A percentile compares a stretch with the other conserved stretches of the same genome.
phyloP scores from a whole-genome alignment of 768 basidiomycete species.

The Tubosaeta brunneosetosa region DNA sequence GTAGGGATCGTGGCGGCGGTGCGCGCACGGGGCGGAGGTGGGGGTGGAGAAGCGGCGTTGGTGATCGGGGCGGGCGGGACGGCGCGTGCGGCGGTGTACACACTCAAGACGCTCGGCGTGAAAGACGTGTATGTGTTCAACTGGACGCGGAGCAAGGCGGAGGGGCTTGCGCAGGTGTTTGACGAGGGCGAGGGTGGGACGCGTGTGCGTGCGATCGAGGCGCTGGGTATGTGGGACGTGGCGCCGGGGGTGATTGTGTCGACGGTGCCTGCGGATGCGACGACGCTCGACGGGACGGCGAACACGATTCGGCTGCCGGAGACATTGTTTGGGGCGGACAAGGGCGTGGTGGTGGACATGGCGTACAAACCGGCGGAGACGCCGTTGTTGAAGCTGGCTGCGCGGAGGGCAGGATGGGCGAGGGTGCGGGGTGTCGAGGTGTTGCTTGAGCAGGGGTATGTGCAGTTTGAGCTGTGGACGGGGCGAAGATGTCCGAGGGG shows the following conservation, averaged over 20 bases:
- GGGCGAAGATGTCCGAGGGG: constrained; percentile 54
- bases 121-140: constrained; percentile 81
- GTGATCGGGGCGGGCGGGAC: constrained; percentile 97
- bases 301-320: constrained; percentile 47
- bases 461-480: constrained; percentile 82
- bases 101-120: constrained; percentile 65
- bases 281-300: constrained; percentile 31
- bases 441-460: constrained; percentile 83
- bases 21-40: constrained; percentile 34
- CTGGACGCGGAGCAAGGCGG: constrained; percentile 71
- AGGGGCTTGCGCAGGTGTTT: constrained; percentile 64
- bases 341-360: constrained; percentile 85
- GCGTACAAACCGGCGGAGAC: constrained; percentile 90
- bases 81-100: constrained; percentile 90
- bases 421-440: constrained; percentile 79
- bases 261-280: constrained; percentile 76
- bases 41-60: constrained; percentile 45
- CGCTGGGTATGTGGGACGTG: constrained; percentile 51
- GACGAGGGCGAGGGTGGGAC: constrained; percentile 29
- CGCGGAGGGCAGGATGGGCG: constrained; percentile 54
- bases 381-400: constrained; percentile 69
- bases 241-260: constrained; percentile 72
- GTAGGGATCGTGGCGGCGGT: constrained; percentile 71
- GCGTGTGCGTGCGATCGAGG: constrained; percentile 55
- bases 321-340: constrained; percentile 54